Percentiles rank a stretch among this genome's conserved stretches.
Conservation (phyloP, 1,284 basidiomycete species). For the Megacollybia platyphylla region DNA sequence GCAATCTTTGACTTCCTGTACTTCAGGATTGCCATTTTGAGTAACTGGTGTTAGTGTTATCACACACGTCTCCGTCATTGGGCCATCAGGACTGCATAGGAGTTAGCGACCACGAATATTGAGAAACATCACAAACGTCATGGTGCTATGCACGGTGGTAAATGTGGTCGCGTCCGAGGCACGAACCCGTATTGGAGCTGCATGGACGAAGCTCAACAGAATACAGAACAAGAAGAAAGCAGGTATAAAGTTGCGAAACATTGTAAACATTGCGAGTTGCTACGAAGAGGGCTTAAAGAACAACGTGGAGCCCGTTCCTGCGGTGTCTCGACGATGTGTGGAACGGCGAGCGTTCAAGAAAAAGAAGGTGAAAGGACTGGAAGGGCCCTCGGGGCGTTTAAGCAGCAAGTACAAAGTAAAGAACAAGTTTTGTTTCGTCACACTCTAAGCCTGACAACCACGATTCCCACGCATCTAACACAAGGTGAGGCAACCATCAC, state of each 20-base stretch:
- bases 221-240: slow-evolving; percentile 17
- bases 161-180: slow-evolving; percentile 11
- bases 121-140: slow-evolving; percentile 10
- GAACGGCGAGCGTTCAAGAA: slow-evolving; percentile 21
- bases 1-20: slow-evolving; percentile 50
- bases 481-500: background rate
- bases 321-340: slow-evolving; percentile 26
- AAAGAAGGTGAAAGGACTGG: slow-evolving; percentile 31
- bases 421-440: slow-evolving; percentile 6
- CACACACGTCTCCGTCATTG: slow-evolving; percentile 49
- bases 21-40: slow-evolving; percentile 32
- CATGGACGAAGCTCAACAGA: slow-evolving; percentile 11
- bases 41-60: slow-evolving; percentile 46
- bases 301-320: slow-evolving; percentile 37
- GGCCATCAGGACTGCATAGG: slow-evolving; percentile 25
- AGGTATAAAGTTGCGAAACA: slow-evolving; percentile 14
- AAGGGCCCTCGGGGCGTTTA: slow-evolving; percentile 42
- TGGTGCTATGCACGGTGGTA: slow-evolving; percentile 10
- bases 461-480: background rate
- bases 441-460: background rate
- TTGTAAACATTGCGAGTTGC: slow-evolving; percentile 18
- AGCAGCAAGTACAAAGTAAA: slow-evolving; percentile 11
- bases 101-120: background rate
- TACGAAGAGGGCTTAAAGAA: slow-evolving; percentile 16
- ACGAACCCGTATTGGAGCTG: slow-evolving; percentile 11